Evolutionary conservation across 805 yeast species (phyloP).

Genomic region (Henningerozyma blattae): DNA sequence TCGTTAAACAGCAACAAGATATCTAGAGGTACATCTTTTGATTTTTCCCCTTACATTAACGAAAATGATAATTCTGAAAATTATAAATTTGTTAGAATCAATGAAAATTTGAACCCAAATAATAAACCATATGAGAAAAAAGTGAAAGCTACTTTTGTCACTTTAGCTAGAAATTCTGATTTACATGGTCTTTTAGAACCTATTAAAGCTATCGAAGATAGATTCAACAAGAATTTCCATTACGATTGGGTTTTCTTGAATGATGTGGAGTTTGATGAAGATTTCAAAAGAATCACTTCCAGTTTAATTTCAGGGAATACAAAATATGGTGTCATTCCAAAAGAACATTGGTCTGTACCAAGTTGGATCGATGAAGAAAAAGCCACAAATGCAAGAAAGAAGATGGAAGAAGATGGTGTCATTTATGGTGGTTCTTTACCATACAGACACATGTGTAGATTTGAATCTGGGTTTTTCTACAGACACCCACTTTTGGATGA

Average conservation of each 20-base stretch:
- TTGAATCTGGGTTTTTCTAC: slow-evolving; percentile 77
- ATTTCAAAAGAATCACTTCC: slow-evolving; percentile 46
- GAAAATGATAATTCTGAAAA: too few species aligned
- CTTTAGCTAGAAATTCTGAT: slow-evolving; percentile 63
- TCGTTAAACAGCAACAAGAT: too few species aligned
- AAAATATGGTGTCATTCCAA: slow-evolving; percentile 61
- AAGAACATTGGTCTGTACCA: slow-evolving; percentile 84
- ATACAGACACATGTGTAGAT: slow-evolving; percentile 87
- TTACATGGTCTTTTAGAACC: slow-evolving; percentile 44
- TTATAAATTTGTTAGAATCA: too few species aligned
- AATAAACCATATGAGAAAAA: slow-evolving; percentile 5
- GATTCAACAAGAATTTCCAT: slow-evolving; percentile 62
- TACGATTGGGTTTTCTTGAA: slow-evolving; percentile 93
- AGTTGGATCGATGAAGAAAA: slow-evolving; percentile 63
- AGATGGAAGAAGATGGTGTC: slow-evolving; percentile 34
- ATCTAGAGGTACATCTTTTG: too few species aligned
- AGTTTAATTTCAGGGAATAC: slow-evolving; percentile 53
- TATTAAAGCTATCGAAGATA: slow-evolving; percentile 61
- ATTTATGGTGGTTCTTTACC: slow-evolving; percentile 67
- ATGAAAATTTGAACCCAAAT: neutral
- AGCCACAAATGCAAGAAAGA: slow-evolving; percentile 51
- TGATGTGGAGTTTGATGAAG: slow-evolving; percentile 62
- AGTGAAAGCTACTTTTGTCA: slow-evolving; percentile 30
- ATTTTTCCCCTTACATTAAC: neutral
- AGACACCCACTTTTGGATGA: slow-evolving; percentile 53